Conservation (phyloP, 31 red algal species). For the Endocladia muricata region DNA sequence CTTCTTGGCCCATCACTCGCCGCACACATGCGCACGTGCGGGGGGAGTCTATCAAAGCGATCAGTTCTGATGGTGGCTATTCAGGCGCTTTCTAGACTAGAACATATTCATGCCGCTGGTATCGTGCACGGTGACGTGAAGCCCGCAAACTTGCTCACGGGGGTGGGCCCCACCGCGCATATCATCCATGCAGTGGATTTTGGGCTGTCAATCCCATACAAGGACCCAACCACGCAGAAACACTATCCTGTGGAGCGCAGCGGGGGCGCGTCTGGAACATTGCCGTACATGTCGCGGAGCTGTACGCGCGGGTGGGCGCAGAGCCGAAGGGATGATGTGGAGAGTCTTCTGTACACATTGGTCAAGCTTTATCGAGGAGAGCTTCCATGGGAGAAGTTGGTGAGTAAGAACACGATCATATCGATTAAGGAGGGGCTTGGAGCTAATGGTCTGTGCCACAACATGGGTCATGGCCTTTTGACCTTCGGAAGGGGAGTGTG, state of each 20-base stretch:
- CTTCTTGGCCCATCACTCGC: constrained; percentile 36
- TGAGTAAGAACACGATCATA: too few relatives aligned
- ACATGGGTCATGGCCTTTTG: too few relatives aligned
- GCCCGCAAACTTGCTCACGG: constrained; percentile 53
- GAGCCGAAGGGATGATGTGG: constrained; percentile 37
- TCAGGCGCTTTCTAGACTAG: constrained; percentile 38
- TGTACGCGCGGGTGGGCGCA: constrained; percentile 31
- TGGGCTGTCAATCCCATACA: constrained; percentile 34
- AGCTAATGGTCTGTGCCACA: too few relatives aligned
- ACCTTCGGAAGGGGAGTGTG: too few relatives aligned
- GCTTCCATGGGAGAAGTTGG: constrained; percentile 52
- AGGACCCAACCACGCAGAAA: constrained; percentile 22
- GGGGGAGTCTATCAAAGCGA: constrained; percentile 5
- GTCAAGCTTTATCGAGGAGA: constrained; percentile 28
- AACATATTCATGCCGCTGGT: constrained; percentile 29
- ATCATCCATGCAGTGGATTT: constrained; percentile 37
- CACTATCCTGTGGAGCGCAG: constrained; percentile 41
- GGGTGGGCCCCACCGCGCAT: background rate
- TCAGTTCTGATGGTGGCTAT: constrained; percentile 59
- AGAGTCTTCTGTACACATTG: constrained; percentile 47
- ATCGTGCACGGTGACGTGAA: constrained; percentile 54
- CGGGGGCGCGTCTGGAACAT: constrained; percentile 29
- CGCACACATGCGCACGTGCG: constrained; percentile 21
- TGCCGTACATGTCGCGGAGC: constrained; percentile 36
- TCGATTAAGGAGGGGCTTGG: too few relatives aligned